Percentiles rank a stretch among this genome's conserved stretches.
Conservation (phyloP, 164 flowering plant genomes). For the Aristolochia californica region DNA sequence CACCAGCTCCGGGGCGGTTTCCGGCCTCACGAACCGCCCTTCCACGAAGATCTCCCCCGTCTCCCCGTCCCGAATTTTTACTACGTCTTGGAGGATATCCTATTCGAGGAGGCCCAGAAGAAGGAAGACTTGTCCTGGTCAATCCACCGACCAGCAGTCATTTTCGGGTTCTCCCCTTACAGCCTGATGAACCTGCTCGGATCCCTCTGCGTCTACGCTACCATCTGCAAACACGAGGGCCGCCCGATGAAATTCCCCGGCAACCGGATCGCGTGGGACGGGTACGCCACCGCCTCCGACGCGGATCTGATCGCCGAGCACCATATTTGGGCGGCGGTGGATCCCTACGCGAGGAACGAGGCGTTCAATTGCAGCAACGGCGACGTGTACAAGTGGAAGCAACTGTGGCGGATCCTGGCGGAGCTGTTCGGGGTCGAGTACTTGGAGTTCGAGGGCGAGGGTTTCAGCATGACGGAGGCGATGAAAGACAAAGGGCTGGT, state of each 20-base stretch:
- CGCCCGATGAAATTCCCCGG: constrained; percentile 54
- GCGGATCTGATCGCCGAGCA: constrained; percentile 85
- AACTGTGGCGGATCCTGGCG: constrained; percentile 61
- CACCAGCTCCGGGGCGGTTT: constrained; percentile 30
- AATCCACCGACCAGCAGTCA: constrained; percentile 43
- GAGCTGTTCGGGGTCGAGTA: constrained; percentile 58
- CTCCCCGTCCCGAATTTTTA: constrained; percentile 47
- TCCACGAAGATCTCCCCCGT: constrained; percentile 59
- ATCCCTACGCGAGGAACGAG: constrained; percentile 61
- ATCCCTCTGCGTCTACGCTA: constrained; percentile 57
- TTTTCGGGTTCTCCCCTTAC: constrained; percentile 72
- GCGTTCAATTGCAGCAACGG: constrained; percentile 74
- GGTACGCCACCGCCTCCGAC: constrained; percentile 44
- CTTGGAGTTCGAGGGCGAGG: constrained; percentile 31
- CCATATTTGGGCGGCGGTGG: constrained; percentile 81
- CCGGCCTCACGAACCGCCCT: constrained; percentile 47
- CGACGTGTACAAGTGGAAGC: constrained; percentile 82
- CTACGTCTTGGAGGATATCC: constrained; percentile 49
- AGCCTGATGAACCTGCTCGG: constrained; percentile 64
- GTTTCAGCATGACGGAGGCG: constrained; percentile 29
- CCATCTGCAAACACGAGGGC: constrained; percentile 64
- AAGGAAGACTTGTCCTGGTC: constrained; percentile 59
- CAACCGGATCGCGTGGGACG: constrained; percentile 40
- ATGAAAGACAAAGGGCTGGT: constrained; percentile 58
- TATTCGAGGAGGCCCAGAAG: constrained; percentile 39